Evolutionary conservation across 148 eudicot species (phyloP).

Genomic region (Silene latifolia): DNA sequence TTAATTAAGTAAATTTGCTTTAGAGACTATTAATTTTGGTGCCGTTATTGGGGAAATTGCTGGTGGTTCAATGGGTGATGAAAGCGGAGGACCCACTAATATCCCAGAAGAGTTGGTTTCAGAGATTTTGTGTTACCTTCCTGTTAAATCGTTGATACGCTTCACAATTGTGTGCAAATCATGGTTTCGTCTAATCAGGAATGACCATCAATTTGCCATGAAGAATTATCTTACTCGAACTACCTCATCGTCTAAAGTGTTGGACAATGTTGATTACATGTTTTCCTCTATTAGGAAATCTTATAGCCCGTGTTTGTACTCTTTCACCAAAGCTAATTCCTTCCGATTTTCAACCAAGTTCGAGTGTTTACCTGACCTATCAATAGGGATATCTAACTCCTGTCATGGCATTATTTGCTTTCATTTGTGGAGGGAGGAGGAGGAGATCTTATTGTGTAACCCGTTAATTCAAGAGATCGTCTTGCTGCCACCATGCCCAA

Average conservation of each 20-base stretch:
- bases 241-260: no score
- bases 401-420: no score
- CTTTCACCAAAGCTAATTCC: background rate
- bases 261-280: no score
- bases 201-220: background rate
- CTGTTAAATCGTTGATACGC: background rate
- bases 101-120: slow-evolving; percentile 4
- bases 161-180: slow-evolving; percentile 7
- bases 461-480: no score
- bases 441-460: no score
- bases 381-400: no score
- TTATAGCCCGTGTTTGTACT: background rate
- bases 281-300: no score
- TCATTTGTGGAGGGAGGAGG: no score
- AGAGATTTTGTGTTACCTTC: background rate
- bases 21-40: no score
- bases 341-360: background rate
- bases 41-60: no score
- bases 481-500: no score
- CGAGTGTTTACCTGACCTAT: background rate
- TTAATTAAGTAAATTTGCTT: no score
- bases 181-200: background rate
- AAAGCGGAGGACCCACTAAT: background rate
- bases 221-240: background rate
- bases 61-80: background rate